phyloP scores from a whole-genome alignment of 352 stramenopile species.

The Phytophthora sojae region DNA sequence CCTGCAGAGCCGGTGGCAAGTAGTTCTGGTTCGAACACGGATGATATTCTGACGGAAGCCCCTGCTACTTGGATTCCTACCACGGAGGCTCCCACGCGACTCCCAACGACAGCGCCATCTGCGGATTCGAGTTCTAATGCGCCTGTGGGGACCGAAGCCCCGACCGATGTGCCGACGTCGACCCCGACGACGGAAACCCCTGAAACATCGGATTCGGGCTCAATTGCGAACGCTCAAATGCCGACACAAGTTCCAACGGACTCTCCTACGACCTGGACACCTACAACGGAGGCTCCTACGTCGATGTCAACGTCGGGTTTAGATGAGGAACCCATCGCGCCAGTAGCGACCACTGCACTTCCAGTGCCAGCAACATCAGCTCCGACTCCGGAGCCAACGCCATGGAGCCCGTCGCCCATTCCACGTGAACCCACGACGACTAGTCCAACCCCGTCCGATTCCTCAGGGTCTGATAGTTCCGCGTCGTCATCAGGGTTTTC shows the following conservation, averaged over 20 bases:
- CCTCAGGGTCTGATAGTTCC: constrained; percentile 19
- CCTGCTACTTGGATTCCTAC: not conserved
- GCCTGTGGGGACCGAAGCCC: not conserved
- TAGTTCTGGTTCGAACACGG: constrained; percentile 3
- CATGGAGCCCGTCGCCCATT: constrained; percentile 33
- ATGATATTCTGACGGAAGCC: not conserved
- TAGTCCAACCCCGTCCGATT: constrained; percentile 17
- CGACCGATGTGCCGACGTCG: too few relatives aligned
- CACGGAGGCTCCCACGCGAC: not conserved
- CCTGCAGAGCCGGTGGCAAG: not conserved
- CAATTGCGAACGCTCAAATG: not conserved
- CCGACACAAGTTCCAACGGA: constrained; percentile 5
- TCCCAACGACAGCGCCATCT: not conserved
- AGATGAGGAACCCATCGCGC: constrained; percentile 5
- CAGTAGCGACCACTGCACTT: constrained; percentile 3
- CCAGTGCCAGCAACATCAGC: constrained; percentile 15
- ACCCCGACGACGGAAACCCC: not conserved
- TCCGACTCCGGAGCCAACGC: constrained; percentile 22
- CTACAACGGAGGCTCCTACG: constrained; percentile 12
- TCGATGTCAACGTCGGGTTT: constrained; percentile 22
- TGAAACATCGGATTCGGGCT: not conserved
- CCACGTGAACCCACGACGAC: constrained; percentile 22
- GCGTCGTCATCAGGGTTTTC: constrained; percentile 16
- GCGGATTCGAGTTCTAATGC: not conserved
- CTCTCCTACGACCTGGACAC: not conserved